Conservation (phyloP, 2,329 filamentous ascomycete species). For the Teratosphaeria zuluensis region DNA sequence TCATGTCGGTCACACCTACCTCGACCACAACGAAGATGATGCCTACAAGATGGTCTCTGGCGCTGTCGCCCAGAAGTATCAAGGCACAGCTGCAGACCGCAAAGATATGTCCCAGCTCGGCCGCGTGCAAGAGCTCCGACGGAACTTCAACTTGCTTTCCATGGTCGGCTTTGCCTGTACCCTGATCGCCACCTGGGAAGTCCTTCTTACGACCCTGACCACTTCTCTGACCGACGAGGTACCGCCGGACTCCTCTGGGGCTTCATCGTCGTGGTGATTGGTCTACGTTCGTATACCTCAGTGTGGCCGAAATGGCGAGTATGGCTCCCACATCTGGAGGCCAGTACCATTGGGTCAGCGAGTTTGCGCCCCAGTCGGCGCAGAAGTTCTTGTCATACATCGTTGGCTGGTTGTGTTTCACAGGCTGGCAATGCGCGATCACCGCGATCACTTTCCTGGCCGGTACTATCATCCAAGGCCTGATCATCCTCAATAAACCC, state of each 20-base stretch:
- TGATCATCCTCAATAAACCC: neutral
- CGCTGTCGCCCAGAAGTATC: no score
- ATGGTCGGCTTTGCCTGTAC: no score
- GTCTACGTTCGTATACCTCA: slow-evolving; percentile 1
- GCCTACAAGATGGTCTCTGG: no score
- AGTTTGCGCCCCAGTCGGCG: neutral
- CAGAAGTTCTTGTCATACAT: slow-evolving; percentile 12
- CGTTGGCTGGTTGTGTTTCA: slow-evolving; percentile 5
- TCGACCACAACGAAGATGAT: no score
- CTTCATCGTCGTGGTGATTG: slow-evolving; percentile 1
- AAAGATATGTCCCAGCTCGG: no score
- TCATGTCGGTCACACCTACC: no score
- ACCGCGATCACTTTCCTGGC: neutral
- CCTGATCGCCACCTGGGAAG: neutral
- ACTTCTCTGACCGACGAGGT: slow-evolving; percentile 4
- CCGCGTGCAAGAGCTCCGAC: no score
- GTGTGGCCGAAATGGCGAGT: slow-evolving; percentile 1
- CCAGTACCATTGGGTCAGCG: slow-evolving; percentile 4
- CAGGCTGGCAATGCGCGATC: slow-evolving; percentile 5
- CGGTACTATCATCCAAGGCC: neutral
- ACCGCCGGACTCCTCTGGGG: slow-evolving; percentile 5
- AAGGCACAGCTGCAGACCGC: no score
- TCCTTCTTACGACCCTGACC: neutral
- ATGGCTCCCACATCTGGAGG: slow-evolving; percentile 6
- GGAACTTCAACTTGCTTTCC: no score